These are phyloP conservation scores for Phanerodontia chrysosporium DNA, from an alignment of 768 basidiomycete genomes.

Conservation along the genomic window DNA sequence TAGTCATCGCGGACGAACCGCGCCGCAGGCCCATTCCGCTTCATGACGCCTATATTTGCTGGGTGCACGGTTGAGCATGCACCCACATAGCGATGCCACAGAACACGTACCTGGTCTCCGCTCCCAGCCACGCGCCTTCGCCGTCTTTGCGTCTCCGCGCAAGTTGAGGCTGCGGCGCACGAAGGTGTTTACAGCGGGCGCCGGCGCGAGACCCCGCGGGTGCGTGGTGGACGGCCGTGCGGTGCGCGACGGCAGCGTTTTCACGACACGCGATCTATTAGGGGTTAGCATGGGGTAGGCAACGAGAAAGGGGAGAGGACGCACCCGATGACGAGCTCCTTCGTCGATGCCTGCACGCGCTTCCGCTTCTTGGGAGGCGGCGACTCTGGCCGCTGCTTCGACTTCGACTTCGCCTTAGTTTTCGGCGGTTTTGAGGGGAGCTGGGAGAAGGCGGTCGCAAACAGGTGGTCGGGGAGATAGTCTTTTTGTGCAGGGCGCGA, in stretches of 20 bases:
- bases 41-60: constrained; percentile 59
- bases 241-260: constrained; percentile 36
- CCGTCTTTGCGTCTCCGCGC: constrained; percentile 33
- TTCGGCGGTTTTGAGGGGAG: constrained; percentile 16
- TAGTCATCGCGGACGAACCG: constrained; percentile 37
- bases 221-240: constrained; percentile 36
- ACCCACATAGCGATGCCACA: neutral
- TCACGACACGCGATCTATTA: constrained; percentile 48
- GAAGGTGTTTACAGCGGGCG: constrained; percentile 48
- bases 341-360: constrained; percentile 28
- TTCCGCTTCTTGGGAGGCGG: constrained; percentile 19
- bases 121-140: constrained; percentile 49
- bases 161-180: constrained; percentile 47
- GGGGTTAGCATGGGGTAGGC: neutral
- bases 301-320: constrained; percentile 16
- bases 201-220: constrained; percentile 32
- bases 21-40: constrained; percentile 47
- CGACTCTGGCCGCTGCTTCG: constrained; percentile 15
- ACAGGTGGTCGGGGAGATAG: constrained; percentile 66
- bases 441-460: constrained; percentile 49
- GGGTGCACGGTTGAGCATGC: neutral
- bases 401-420: constrained; percentile 16
- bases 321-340: constrained; percentile 57
- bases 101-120: constrained; percentile 49
- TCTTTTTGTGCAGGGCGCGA: constrained; percentile 25